A percentile compares a stretch with the other conserved stretches of the same genome.
These are phyloP conservation scores for Didymella lethalis DNA, from an alignment of 2,329 filamentous ascomycete species.

Conservation along the genomic window DNA sequence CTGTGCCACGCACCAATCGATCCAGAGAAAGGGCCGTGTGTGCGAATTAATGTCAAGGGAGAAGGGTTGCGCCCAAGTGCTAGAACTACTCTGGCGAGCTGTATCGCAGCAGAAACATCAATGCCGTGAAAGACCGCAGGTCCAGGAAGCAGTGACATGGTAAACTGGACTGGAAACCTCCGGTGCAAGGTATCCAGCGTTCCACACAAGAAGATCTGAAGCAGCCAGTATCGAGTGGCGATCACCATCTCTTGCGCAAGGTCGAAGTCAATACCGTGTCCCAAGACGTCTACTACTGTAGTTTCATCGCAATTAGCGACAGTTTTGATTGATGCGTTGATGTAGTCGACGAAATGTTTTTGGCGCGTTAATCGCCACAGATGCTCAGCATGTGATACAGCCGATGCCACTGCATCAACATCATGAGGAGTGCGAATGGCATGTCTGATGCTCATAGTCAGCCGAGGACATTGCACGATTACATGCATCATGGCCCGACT, in stretches of 20 bases:
- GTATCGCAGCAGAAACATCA: background rate
- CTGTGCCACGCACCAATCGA: conserved; percentile 10
- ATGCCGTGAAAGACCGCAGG: background rate
- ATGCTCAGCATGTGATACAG: background rate
- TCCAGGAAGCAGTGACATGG: background rate
- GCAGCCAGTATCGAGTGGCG: conserved; percentile 11
- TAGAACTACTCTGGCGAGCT: background rate
- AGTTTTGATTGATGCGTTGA: background rate
- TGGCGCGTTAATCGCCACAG: conserved; percentile 3
- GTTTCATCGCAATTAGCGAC: background rate
- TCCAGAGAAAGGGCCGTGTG: conserved; percentile 1
- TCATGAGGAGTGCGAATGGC: background rate
- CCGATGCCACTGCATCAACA: background rate
- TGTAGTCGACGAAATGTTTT: background rate
- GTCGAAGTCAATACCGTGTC: background rate
- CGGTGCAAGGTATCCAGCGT: conserved; percentile 8
- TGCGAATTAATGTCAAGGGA: conserved; percentile 1
- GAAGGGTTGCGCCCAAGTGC: background rate
- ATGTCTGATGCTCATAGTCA: conserved; percentile 1
- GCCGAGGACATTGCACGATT: conserved; percentile 9
- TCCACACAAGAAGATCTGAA: conserved; percentile 8
- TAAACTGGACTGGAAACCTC: background rate
- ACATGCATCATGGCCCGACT: conserved; percentile 13
- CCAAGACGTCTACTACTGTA: background rate
- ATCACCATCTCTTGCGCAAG: background rate